A percentile compares a stretch with the other conserved stretches of the same genome.
These are phyloP conservation scores for Penicillium nucicola DNA, from an alignment of 495 filamentous ascomycete species.

Conservation along the genomic window DNA sequence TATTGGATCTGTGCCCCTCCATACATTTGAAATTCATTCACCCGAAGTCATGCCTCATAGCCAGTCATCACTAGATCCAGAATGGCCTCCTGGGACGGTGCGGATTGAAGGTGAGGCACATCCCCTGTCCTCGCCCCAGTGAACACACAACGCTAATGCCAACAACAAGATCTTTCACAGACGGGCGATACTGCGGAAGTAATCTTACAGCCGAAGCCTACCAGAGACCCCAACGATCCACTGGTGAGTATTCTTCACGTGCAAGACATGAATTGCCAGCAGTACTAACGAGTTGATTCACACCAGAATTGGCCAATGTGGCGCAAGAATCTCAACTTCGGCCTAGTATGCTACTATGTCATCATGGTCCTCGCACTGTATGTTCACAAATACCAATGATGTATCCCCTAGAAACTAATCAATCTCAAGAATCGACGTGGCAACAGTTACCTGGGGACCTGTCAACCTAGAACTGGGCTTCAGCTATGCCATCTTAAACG, in stretches of 20 bases:
- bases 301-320: slow-evolving; percentile 18
- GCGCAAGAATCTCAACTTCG: slow-evolving; percentile 22
- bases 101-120: slow-evolving; percentile 11
- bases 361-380: slow-evolving; percentile 20
- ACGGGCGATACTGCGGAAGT: slow-evolving; percentile 8
- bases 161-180: slow-evolving; percentile 6
- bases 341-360: slow-evolving; percentile 19
- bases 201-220: slow-evolving; percentile 18
- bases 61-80: slow-evolving; percentile 8
- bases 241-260: slow-evolving; percentile 8
- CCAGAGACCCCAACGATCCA: slow-evolving; percentile 19
- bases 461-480: slow-evolving; percentile 39
- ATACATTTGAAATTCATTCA: background rate
- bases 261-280: too few relatives aligned
- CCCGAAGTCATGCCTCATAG: slow-evolving; percentile 1
- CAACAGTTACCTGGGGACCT: slow-evolving; percentile 37
- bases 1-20: too few relatives aligned
- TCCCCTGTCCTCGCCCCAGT: background rate
- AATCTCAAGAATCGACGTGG: slow-evolving; percentile 27
- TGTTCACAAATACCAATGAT: background rate
- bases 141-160: background rate
- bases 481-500: slow-evolving; percentile 33
- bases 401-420: background rate
- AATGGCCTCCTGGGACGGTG: slow-evolving; percentile 22
- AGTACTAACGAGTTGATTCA: background rate